Conservation (phyloP, 352 stramenopile species). For the Pythium brachiatum region DNA sequence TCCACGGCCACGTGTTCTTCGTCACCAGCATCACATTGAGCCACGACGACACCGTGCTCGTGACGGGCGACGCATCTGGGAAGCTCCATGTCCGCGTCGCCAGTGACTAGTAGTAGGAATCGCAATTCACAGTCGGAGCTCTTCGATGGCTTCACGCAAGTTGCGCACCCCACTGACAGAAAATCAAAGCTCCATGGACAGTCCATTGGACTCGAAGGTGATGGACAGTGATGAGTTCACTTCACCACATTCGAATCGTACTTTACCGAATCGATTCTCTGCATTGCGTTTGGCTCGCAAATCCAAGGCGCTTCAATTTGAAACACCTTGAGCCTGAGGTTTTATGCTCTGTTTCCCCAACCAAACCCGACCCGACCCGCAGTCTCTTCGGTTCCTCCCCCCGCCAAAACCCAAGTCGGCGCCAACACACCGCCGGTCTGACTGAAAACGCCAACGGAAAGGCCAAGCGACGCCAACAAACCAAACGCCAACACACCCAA, state of each 20-base stretch:
- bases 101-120: background rate
- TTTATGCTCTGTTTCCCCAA: background rate
- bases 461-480: background rate
- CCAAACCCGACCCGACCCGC: background rate
- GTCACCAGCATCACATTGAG: slow-evolving; percentile 22
- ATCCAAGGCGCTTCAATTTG: slow-evolving; percentile 1
- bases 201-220: too few relatives aligned
- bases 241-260: slow-evolving; percentile 7
- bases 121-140: background rate
- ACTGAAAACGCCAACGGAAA: background rate
- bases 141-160: slow-evolving; percentile 5
- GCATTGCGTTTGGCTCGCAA: background rate
- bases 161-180: too few relatives aligned
- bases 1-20: slow-evolving; percentile 17
- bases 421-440: background rate
- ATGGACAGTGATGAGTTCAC: background rate
- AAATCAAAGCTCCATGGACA: too few relatives aligned
- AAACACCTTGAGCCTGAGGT: slow-evolving; percentile 6
- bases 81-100: slow-evolving; percentile 19
- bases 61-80: slow-evolving; percentile 22
- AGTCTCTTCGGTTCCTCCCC: background rate
- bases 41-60: slow-evolving; percentile 17
- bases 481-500: background rate
- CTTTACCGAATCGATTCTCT: slow-evolving; percentile 1
- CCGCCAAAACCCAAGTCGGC: slow-evolving; percentile 3